These are phyloP conservation scores for Talaromyces piceae DNA, from an alignment of 2,329 filamentous ascomycete species.

Conservation along the genomic window DNA sequence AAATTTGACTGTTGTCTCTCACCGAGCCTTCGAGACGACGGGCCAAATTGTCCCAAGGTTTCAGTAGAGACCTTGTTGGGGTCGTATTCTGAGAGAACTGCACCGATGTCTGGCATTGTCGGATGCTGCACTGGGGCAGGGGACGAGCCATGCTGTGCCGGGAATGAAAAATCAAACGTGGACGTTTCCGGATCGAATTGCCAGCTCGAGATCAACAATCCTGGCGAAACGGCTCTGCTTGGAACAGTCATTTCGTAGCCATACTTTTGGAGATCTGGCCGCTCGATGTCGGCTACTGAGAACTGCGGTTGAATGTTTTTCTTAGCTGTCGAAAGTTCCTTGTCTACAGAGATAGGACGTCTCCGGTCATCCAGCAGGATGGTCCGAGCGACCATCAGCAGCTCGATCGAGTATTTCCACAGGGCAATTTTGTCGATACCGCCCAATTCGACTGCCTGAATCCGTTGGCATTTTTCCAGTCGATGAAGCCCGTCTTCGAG, in stretches of 20 bases:
- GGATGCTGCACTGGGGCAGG: not conserved
- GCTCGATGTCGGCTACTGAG: not conserved
- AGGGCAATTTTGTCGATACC: constrained; percentile 20
- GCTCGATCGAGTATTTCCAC: constrained; percentile 22
- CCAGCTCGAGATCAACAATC: constrained; percentile 7
- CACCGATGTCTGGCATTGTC: not conserved
- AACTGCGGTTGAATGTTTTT: not conserved
- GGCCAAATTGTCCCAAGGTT: too few relatives aligned
- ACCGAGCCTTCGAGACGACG: not conserved
- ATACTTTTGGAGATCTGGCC: not conserved
- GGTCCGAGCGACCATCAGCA: constrained; percentile 21
- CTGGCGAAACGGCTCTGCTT: not conserved
- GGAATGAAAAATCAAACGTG: constrained; percentile 5
- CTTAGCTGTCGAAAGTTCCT: not conserved
- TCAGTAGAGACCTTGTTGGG: not conserved
- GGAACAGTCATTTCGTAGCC: not conserved
- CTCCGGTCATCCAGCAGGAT: constrained; percentile 25
- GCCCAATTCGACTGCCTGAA: constrained; percentile 21
- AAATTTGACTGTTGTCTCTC: not conserved
- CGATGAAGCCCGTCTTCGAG: constrained; percentile 19
- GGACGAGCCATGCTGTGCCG: not conserved
- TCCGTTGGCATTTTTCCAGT: constrained; percentile 22
- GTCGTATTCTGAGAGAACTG: not conserved
- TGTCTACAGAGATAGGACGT: constrained; percentile 8
- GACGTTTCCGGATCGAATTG: constrained; percentile 5